phyloP scores from a whole-genome alignment of 2,329 filamentous ascomycete species.

The Talaromyces sp. region DNA sequence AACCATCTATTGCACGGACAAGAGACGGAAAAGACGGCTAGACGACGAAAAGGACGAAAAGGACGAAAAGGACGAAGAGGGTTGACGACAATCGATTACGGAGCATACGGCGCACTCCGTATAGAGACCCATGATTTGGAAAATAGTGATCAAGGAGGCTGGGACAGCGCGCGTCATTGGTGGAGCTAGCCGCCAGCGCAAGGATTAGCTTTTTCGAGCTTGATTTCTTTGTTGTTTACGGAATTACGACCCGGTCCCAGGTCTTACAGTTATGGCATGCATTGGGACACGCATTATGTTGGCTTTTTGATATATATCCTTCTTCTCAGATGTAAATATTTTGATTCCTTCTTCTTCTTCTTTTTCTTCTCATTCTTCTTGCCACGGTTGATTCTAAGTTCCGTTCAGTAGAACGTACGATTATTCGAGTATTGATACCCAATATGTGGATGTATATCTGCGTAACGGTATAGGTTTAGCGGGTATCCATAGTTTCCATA shows the following conservation, averaged over 20 bases:
- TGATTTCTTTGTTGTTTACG: conserved; percentile 4
- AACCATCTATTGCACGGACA: neutral
- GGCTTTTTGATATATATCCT: neutral
- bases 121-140: neutral
- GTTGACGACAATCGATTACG: neutral
- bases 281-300: neutral
- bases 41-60: neutral
- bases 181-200: conserved; percentile 5
- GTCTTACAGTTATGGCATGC: neutral
- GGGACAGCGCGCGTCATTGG: conserved; percentile 2
- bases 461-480: neutral
- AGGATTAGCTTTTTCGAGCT: neutral
- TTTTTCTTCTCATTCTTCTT: neutral
- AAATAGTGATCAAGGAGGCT: neutral
- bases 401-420: neutral
- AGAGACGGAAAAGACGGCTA: neutral
- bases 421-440: neutral
- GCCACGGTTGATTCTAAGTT: neutral
- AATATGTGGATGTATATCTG: neutral
- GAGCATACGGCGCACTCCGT: neutral
- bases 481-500: neutral
- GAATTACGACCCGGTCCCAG: neutral
- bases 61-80: neutral
- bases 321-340: conserved; percentile 1
- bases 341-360: neutral